A percentile compares a stretch with the other conserved stretches of the same genome.
phyloP scores from a whole-genome alignment of 73 alveolate genomes.

The Tetrahymena borealis region DNA sequence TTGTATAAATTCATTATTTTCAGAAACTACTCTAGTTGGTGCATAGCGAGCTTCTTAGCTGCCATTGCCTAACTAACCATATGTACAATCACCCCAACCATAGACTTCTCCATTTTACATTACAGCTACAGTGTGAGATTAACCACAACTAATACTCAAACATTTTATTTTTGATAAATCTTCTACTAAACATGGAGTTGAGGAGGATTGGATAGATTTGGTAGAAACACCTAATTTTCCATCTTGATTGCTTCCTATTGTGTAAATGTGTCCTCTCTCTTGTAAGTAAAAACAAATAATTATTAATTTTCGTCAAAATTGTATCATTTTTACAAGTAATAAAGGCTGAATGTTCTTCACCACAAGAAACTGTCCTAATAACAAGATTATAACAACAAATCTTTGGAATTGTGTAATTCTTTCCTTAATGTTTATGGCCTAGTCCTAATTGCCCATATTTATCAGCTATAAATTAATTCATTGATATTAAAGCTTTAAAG shows the following conservation, averaged over 20 bases:
- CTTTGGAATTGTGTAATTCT: constrained; percentile 30
- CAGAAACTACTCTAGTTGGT: background rate
- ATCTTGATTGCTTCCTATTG: constrained; percentile 21
- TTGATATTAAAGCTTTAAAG: background rate
- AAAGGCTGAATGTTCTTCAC: constrained; percentile 44
- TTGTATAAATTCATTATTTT: background rate
- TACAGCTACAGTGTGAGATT: background rate
- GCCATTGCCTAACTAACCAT: background rate
- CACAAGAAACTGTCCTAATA: constrained; percentile 49
- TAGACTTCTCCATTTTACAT: background rate
- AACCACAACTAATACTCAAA: background rate
- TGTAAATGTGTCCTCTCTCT: constrained; percentile 15
- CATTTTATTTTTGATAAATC: background rate
- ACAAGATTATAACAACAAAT: constrained; percentile 49
- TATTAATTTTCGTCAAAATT: background rate
- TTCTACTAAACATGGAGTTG: constrained; percentile 32
- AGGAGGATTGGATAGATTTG: background rate
- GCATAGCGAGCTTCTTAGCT: background rate
- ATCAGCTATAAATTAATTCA: background rate
- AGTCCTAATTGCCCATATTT: constrained; percentile 46
- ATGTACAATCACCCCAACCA: background rate
- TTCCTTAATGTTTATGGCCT: constrained; percentile 32
- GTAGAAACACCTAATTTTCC: constrained; percentile 31
- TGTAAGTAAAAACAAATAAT: background rate
- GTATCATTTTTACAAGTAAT: background rate